phyloP scores from a whole-genome alignment of 139 green algal species.

The Tetradesmus lagerheimii region DNA sequence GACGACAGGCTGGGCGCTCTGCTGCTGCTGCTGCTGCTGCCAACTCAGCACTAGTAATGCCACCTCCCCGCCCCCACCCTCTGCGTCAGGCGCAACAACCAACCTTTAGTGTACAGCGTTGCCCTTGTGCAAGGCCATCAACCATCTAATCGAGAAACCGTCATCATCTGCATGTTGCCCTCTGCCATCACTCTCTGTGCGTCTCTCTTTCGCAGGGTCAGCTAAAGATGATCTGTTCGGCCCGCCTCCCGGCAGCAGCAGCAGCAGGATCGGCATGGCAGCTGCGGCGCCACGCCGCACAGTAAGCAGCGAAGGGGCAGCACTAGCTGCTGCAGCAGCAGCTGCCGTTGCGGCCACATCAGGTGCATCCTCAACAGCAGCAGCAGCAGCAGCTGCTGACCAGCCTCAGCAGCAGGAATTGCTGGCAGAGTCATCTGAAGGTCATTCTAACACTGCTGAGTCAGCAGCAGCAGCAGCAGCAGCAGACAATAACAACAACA shows the following conservation, averaged over 20 bases:
- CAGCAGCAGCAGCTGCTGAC: not conserved
- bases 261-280: not conserved
- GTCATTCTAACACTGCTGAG: not conserved
- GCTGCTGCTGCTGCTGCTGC: too few relatives aligned
- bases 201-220: not conserved
- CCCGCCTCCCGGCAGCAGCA: not conserved
- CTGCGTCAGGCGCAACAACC: too few relatives aligned
- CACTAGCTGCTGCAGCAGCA: not conserved
- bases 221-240: not conserved
- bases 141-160: too few relatives aligned
- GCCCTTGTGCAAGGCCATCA: too few relatives aligned
- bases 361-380: too few relatives aligned
- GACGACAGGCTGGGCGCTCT: too few relatives aligned
- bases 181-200: too few relatives aligned
- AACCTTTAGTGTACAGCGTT: too few relatives aligned
- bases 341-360: not conserved
- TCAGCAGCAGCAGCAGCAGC: not conserved
- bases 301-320: not conserved
- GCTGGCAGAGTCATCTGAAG: not conserved
- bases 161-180: too few relatives aligned
- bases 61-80: too few relatives aligned
- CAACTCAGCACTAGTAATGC: too few relatives aligned
- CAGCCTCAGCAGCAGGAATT: not conserved
- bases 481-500: not conserved
- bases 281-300: too few relatives aligned